A percentile compares a stretch with the other conserved stretches of the same genome.
These are phyloP conservation scores for Penicillium longicatenatum DNA, from an alignment of 495 filamentous ascomycete genomes.

Conservation along the genomic window DNA sequence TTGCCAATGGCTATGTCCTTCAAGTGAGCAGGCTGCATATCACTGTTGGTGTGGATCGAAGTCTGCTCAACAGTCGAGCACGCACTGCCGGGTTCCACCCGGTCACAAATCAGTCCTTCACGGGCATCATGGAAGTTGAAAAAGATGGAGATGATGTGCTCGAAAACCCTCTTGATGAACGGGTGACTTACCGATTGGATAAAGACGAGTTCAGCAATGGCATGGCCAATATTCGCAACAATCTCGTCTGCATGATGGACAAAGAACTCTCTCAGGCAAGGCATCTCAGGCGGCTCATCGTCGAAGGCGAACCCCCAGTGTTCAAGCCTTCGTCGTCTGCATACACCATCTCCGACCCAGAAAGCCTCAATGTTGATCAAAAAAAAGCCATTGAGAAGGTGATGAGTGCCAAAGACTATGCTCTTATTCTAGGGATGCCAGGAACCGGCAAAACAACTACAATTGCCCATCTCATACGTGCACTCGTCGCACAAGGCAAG, in stretches of 20 bases:
- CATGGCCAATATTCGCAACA: conserved; percentile 92
- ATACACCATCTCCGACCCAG: conserved; percentile 52
- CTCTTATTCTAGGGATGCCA: conserved; percentile 94
- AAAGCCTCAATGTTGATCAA: conserved; percentile 81
- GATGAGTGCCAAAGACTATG: conserved; percentile 93
- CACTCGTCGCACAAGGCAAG: conserved; percentile 85
- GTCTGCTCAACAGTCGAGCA: conserved; percentile 82
- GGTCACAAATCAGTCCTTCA: conserved; percentile 77
- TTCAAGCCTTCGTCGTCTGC: conserved; percentile 69
- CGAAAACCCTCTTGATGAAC: conserved; percentile 56
- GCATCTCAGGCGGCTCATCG: conserved; percentile 73
- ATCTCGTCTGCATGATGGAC: conserved; percentile 88
- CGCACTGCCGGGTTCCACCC: conserved; percentile 72
- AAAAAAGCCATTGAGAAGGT: conserved; percentile 85
- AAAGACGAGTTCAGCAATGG: conserved; percentile 98
- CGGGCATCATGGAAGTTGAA: conserved; percentile 87
- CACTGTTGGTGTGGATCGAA: conserved; percentile 83
- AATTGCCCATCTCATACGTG: conserved; percentile 94
- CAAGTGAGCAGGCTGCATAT: conserved; percentile 72
- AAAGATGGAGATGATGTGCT: conserved; percentile 47
- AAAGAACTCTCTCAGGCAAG: conserved; percentile 71
- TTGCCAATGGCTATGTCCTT: conserved; percentile 87
- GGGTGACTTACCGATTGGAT: conserved; percentile 79
- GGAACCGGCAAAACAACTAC: conserved; percentile 98
- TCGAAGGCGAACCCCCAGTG: conserved; percentile 68